Percentiles rank a stretch among this genome's conserved stretches.
Conservation (phyloP, 2,329 filamentous ascomycete genomes). For the Verticillium isaacii region DNA sequence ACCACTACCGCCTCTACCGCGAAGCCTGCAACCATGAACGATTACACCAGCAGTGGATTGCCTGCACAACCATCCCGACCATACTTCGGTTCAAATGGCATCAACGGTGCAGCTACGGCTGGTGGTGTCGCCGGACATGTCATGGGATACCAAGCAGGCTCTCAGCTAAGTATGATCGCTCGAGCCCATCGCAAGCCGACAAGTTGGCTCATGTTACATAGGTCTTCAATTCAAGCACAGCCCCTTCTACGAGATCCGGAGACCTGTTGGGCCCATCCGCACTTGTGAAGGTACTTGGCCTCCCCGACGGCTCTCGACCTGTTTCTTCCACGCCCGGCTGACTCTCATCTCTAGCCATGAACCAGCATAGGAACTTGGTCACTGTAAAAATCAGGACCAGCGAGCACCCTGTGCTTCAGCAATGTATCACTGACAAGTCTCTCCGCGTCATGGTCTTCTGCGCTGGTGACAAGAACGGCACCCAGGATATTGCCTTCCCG, state of each 20-base stretch:
- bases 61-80: slow-evolving; percentile 9
- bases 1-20: background rate
- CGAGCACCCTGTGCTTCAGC: slow-evolving; percentile 46
- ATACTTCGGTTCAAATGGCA: background rate
- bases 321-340: slow-evolving; percentile 7
- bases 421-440: slow-evolving; percentile 55
- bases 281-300: slow-evolving; percentile 67
- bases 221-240: slow-evolving; percentile 56
- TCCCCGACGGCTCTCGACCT: background rate
- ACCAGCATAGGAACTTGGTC: slow-evolving; percentile 45
- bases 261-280: slow-evolving; percentile 58
- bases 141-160: background rate
- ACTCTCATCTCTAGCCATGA: slow-evolving; percentile 48
- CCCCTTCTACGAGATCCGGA: slow-evolving; percentile 75
- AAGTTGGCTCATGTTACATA: background rate
- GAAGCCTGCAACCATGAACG: background rate
- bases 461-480: slow-evolving; percentile 56
- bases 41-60: slow-evolving; percentile 8
- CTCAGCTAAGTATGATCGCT: background rate
- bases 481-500: slow-evolving; percentile 82
- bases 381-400: slow-evolving; percentile 41
- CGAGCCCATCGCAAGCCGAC: background rate
- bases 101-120: background rate
- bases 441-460: slow-evolving; percentile 81
- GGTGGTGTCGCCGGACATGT: background rate